Evolutionary conservation across 1,284 basidiomycete genomes (phyloP).

Genomic region (Sanghuangporus weigelae): DNA sequence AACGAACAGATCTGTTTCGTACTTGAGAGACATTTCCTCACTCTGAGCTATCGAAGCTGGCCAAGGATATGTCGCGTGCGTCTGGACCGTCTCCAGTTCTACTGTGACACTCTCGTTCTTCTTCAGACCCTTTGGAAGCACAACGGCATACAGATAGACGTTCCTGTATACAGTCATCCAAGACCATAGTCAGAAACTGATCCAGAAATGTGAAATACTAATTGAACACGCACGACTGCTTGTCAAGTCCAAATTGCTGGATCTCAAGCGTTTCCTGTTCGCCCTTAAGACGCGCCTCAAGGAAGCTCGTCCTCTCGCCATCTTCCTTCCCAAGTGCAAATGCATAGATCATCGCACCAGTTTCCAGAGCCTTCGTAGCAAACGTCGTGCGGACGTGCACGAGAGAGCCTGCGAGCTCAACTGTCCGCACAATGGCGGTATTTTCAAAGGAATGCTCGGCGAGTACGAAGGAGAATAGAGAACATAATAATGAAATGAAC

Average conservation of each 20-base stretch:
- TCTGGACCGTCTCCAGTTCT: slow-evolving; percentile 70
- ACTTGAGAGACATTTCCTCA: slow-evolving; percentile 80
- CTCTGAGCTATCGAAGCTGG: slow-evolving; percentile 70
- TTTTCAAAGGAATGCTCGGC: slow-evolving; percentile 70
- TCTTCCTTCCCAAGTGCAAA: slow-evolving; percentile 66
- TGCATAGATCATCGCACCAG: slow-evolving; percentile 60
- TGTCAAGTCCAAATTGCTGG: slow-evolving; percentile 43
- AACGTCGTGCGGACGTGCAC: slow-evolving; percentile 86
- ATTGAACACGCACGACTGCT: slow-evolving; percentile 44
- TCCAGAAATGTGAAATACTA: slow-evolving; percentile 22
- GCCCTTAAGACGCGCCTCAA: slow-evolving; percentile 76
- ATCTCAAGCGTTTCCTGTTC: slow-evolving; percentile 53
- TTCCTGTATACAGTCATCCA: slow-evolving; percentile 25
- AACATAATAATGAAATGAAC: slow-evolving; percentile 25
- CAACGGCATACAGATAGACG: slow-evolving; percentile 35
- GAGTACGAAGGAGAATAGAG: slow-evolving; percentile 26
- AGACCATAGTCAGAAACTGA: slow-evolving; percentile 1
- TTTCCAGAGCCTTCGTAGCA: slow-evolving; percentile 68
- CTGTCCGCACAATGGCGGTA: slow-evolving; percentile 77
- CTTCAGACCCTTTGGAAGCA: slow-evolving; percentile 41
- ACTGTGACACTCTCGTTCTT: slow-evolving; percentile 62
- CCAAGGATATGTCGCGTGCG: slow-evolving; percentile 72
- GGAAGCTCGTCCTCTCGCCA: slow-evolving; percentile 65
- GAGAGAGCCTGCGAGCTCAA: slow-evolving; percentile 84
- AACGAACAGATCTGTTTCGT: slow-evolving; percentile 69